Base-by-base conservation (phyloP, 495 filamentous ascomycete genomes). In the Chaetomium fimeti region DNA sequence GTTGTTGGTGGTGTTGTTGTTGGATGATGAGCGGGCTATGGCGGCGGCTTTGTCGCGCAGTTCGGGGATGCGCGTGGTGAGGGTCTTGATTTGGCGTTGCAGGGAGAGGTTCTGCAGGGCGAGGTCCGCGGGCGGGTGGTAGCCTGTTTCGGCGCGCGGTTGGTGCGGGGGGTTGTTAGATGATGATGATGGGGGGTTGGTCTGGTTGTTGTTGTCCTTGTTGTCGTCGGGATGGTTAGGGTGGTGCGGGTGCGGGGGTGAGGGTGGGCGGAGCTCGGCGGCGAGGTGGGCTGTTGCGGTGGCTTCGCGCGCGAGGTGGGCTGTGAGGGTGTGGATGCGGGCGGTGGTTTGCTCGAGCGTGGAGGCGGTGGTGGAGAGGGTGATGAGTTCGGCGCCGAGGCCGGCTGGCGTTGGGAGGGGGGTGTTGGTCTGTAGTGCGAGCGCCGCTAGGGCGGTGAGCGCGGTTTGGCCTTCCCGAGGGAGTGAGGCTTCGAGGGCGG, bases 31-130 rank as follows among this genome's bases (percentile, higher is more conserved):
- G 32, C 48, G 54, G 25, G 72, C 77, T 5, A 81, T 68, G 0
- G 72, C 36, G 13, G 75, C 54, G 42, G 78, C 77, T 29, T 73
- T 75, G 16, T 83, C 81, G 60, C 71, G 73, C 27, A 86, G 74
- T 42, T 83, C 82, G 8, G 82, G 75, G 11, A 93, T 75, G 62
- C 86, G 83, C 16, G 82, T 72, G n/a, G 76, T 68, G 24, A 89
- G 77, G 42, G 77, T 71, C 66, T 88, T 89, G 48, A 87, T 82
- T 55, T 77, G 79, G 27, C 88, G 82, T 64, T 84, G 83, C 76
- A 83, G 85, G 64, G 89, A 85, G 0, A 83, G 76, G 36, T 87
- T 89, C 67, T 85, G 78, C 57, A 83, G 81, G 28, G 83, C 79
- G 16, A 88, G 78, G 58, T 82, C 75, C 0, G 79, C 52, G 0